A percentile compares a stretch with the other conserved stretches of the same genome.
Evolutionary conservation across 768 basidiomycete genomes (phyloP).

Genomic region (Coprinopsis cinerea): DNA sequence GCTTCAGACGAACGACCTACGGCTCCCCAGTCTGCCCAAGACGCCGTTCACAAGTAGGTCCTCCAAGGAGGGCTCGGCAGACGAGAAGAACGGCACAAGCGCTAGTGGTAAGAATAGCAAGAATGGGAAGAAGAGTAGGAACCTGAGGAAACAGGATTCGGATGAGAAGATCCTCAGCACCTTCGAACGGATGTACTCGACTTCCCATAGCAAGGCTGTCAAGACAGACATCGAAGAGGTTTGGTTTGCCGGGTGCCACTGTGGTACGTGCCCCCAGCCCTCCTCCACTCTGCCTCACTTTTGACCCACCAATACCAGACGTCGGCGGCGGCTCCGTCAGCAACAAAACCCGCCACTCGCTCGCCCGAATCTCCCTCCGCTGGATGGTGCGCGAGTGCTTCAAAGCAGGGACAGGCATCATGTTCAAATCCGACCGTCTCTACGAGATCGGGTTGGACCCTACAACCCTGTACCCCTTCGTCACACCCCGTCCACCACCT

Average conservation of each 20-base stretch:
- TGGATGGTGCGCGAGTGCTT: slow-evolving; percentile 77
- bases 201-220: slow-evolving; percentile 6
- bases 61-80: background rate
- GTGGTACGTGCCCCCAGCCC: slow-evolving; percentile 24
- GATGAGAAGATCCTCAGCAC: slow-evolving; percentile 22
- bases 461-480: slow-evolving; percentile 36
- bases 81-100: background rate
- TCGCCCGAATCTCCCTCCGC: slow-evolving; percentile 49
- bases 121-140: slow-evolving; percentile 4
- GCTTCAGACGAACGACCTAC: no score
- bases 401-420: slow-evolving; percentile 51
- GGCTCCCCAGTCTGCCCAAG: no score
- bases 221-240: slow-evolving; percentile 52
- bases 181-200: slow-evolving; percentile 29
- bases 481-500: slow-evolving; percentile 32
- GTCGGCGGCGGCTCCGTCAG: slow-evolving; percentile 53
- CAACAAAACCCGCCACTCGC: slow-evolving; percentile 40
- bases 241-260: slow-evolving; percentile 58
- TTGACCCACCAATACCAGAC: slow-evolving; percentile 24
- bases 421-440: slow-evolving; percentile 47
- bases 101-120: background rate
- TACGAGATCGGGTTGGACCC: slow-evolving; percentile 45
- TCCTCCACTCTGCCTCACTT: background rate
- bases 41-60: no score
- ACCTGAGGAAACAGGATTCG: slow-evolving; percentile 15